Evolutionary conservation across 345 rosid genomes (phyloP).

Genomic region (Arabis hirsuta): DNA sequence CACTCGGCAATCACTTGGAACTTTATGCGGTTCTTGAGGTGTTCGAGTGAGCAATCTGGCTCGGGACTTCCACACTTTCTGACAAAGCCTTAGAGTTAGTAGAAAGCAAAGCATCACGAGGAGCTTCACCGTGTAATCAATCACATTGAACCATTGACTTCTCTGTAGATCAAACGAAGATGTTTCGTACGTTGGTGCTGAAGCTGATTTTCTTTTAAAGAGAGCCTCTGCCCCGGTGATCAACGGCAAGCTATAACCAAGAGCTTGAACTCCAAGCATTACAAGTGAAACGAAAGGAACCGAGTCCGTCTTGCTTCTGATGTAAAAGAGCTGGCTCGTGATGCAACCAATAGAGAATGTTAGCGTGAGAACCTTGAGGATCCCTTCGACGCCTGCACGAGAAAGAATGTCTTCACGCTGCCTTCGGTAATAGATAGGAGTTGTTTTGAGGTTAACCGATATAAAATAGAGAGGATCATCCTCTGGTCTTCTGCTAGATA

Average conservation of each 20-base stretch:
- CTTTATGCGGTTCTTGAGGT: slow-evolving; percentile 62
- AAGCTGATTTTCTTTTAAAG: slow-evolving; percentile 57
- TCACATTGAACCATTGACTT: slow-evolving; percentile 68
- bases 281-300: slow-evolving; percentile 75
- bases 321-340: slow-evolving; percentile 65
- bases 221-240: slow-evolving; percentile 88
- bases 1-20: slow-evolving; percentile 70
- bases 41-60: slow-evolving; percentile 52
- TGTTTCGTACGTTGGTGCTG: slow-evolving; percentile 49
- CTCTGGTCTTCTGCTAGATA: slow-evolving; percentile 65
- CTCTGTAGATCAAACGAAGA: slow-evolving; percentile 59
- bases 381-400: slow-evolving; percentile 74
- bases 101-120: slow-evolving; percentile 72
- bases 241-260: slow-evolving; percentile 79
- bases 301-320: slow-evolving; percentile 50
- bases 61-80: slow-evolving; percentile 90
- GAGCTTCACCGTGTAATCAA: slow-evolving; percentile 77
- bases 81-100: slow-evolving; percentile 74
- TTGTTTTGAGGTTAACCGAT: slow-evolving; percentile 59
- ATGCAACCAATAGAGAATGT: slow-evolving; percentile 75
- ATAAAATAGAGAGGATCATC: slow-evolving; percentile 79
- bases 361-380: slow-evolving; percentile 69
- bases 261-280: slow-evolving; percentile 86
- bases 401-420: slow-evolving; percentile 88
- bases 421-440: slow-evolving; percentile 70